phyloP scores from a whole-genome alignment of 2,329 filamentous ascomycete species.

The Neonectria magnoliae region DNA sequence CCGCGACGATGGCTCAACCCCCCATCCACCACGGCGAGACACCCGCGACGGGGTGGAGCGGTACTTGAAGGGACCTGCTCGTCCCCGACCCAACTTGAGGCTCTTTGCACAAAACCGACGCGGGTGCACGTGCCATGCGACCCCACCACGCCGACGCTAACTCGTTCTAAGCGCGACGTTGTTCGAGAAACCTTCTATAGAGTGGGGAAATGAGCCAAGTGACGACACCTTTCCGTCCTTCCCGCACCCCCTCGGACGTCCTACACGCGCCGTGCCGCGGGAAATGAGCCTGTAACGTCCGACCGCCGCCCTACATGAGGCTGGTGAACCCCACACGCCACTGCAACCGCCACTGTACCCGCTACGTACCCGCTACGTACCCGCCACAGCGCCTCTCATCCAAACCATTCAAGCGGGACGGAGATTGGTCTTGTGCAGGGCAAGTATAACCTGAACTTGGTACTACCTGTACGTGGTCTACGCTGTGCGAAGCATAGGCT shows the following conservation, averaged over 20 bases:
- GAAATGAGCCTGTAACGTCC: constrained; percentile 40
- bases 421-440: constrained; percentile 31
- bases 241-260: constrained; percentile 8
- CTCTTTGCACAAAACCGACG: constrained; percentile 42
- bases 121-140: constrained; percentile 37
- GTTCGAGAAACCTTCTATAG: constrained; percentile 42
- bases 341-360: constrained; percentile 16
- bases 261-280: constrained; percentile 14
- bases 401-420: constrained; percentile 9
- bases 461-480: background rate
- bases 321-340: constrained; percentile 33
- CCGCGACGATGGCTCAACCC: constrained; percentile 38
- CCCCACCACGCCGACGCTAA: constrained; percentile 12
- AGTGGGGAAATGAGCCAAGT: constrained; percentile 29
- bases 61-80: constrained; percentile 26
- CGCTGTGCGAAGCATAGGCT: background rate
- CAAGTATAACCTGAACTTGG: background rate
- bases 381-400: constrained; percentile 24
- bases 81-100: constrained; percentile 41
- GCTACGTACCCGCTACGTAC: constrained; percentile 22
- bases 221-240: constrained; percentile 30
- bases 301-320: constrained; percentile 29
- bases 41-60: constrained; percentile 21
- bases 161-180: constrained; percentile 23
- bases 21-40: constrained; percentile 27